phyloP scores from a whole-genome alignment of 140 eudicot species.

The Oenanthe javanica region DNA sequence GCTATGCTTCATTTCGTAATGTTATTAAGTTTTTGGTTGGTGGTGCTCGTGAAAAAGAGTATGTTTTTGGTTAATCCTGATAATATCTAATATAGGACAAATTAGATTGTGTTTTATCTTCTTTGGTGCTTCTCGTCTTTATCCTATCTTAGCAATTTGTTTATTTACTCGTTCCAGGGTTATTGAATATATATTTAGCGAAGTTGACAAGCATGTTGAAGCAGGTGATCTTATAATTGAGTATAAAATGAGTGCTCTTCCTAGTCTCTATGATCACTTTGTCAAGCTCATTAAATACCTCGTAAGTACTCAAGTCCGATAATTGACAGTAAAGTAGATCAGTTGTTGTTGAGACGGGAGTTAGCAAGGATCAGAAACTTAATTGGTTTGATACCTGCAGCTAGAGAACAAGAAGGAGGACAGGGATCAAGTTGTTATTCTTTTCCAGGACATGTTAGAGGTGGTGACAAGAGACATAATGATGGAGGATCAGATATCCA shows the following conservation, averaged over 20 bases:
- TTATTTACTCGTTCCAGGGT: conserved; percentile 43
- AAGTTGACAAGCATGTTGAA: conserved; percentile 73
- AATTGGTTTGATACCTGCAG: conserved; percentile 32
- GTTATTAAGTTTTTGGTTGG: conserved; percentile 45
- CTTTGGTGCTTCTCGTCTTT: not conserved
- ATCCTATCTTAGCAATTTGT: not conserved
- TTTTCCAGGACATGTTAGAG: conserved; percentile 92
- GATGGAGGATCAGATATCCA: conserved; percentile 74
- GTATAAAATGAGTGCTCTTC: conserved; percentile 78
- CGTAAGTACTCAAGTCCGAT: conserved; percentile 25
- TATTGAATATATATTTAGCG: conserved; percentile 54
- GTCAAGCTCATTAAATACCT: conserved; percentile 71
- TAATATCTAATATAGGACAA: not conserved
- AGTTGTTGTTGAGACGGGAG: not conserved
- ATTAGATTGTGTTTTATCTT: not conserved
- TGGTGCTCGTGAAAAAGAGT: conserved; percentile 62
- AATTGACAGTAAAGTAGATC: not conserved
- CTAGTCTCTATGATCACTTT: conserved; percentile 64
- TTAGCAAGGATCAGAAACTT: conserved; percentile 2
- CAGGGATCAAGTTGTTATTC: conserved; percentile 87
- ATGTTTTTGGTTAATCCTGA: conserved; percentile 17
- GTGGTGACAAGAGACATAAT: conserved; percentile 91
- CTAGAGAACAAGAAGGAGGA: conserved; percentile 74
- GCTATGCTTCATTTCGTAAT: conserved; percentile 76
- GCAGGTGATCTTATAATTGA: conserved; percentile 51